These are phyloP conservation scores for Onygena corvina DNA, from an alignment of 2,329 filamentous ascomycete species.

Conservation along the genomic window DNA sequence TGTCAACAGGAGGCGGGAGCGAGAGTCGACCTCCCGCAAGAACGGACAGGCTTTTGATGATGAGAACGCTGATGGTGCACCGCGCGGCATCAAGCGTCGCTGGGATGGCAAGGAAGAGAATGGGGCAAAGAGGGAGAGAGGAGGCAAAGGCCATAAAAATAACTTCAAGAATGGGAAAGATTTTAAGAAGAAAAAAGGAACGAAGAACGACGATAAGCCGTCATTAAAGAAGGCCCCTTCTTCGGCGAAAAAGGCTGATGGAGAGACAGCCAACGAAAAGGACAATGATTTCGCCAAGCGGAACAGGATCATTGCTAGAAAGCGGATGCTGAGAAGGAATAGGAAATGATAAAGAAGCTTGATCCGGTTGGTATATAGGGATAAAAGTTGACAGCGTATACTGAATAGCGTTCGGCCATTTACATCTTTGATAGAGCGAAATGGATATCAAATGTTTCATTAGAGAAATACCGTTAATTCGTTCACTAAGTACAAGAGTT, in stretches of 20 bases:
- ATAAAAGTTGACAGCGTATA: neutral
- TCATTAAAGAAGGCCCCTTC: slow-evolving; percentile 11
- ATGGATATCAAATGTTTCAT: neutral
- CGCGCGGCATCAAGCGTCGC: neutral
- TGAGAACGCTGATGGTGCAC: neutral
- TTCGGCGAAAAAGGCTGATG: slow-evolving; percentile 18
- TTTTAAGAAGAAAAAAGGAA: slow-evolving; percentile 14
- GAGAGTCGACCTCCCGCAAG: slow-evolving; percentile 44
- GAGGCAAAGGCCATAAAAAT: slow-evolving; percentile 11
- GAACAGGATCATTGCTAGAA: slow-evolving; percentile 74
- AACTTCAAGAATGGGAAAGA: slow-evolving; percentile 10
- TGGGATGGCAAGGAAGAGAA: slow-evolving; percentile 20
- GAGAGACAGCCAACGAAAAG: slow-evolving; percentile 25
- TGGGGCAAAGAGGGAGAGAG: slow-evolving; percentile 20
- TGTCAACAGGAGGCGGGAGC: slow-evolving; percentile 61
- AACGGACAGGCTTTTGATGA: slow-evolving; percentile 9
- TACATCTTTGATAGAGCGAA: neutral
- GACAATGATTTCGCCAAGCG: slow-evolving; percentile 48
- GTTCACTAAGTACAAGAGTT: slow-evolving; percentile 18
- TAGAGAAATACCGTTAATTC: neutral
- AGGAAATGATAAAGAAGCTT: slow-evolving; percentile 42
- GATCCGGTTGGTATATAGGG: neutral
- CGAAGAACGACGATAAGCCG: neutral
- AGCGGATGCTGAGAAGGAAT: slow-evolving; percentile 57
- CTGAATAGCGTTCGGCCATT: neutral